These are phyloP conservation scores for Blastobotrys peoriensis DNA, from an alignment of 805 yeast genomes.

Conservation along the genomic window DNA sequence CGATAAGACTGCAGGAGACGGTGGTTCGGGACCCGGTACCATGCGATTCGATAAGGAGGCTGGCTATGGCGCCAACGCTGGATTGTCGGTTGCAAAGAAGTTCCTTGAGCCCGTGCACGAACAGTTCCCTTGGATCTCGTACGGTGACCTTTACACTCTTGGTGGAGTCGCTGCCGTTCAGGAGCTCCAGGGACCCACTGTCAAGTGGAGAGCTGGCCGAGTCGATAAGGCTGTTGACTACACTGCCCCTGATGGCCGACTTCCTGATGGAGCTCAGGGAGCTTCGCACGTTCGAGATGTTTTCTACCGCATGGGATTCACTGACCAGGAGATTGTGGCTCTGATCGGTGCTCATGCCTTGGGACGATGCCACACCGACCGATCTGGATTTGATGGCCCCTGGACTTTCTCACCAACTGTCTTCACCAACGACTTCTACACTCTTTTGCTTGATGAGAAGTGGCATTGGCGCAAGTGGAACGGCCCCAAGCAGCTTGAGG, in stretches of 20 bases:
- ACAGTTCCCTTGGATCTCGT: conserved; percentile 61
- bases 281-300: conserved; percentile 58
- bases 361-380: conserved; percentile 63
- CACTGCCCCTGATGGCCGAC: conserved; percentile 60
- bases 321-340: conserved; percentile 67
- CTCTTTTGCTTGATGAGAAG: conserved; percentile 47
- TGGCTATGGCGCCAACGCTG: conserved; percentile 55
- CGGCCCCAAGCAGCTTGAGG: conserved; percentile 58
- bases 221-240: conserved; percentile 45
- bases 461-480: conserved; percentile 54
- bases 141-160: conserved; percentile 75
- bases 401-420: conserved; percentile 75
- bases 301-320: conserved; percentile 60
- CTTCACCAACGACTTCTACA: conserved; percentile 66
- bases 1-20: conserved; percentile 40
- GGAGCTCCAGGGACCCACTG: conserved; percentile 69
- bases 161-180: conserved; percentile 78
- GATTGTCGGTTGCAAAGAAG: conserved; percentile 52
- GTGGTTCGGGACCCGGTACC: conserved; percentile 63
- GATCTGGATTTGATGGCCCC: conserved; percentile 69
- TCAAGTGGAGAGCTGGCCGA: conserved; percentile 77
- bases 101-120: conserved; percentile 51
- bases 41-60: conserved; percentile 48
- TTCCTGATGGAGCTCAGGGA: conserved; percentile 68
- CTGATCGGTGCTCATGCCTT: conserved; percentile 70